phyloP scores from a whole-genome alignment of 164 flowering plant species.

The Akebia trifoliata region DNA sequence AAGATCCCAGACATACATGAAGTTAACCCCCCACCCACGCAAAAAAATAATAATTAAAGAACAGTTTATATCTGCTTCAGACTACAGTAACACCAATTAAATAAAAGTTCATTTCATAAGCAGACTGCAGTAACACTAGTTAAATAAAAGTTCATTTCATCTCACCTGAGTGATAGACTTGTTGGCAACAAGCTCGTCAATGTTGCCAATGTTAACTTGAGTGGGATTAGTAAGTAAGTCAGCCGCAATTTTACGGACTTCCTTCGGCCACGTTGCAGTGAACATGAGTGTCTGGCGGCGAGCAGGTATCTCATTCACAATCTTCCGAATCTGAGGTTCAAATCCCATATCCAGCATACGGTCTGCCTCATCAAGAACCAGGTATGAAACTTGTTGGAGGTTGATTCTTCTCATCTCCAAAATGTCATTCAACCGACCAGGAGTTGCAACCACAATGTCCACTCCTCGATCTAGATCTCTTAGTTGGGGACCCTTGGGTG shows the following conservation, averaged over 20 bases:
- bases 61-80: too few relatives aligned
- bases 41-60: not conserved
- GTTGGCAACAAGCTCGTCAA: conserved; percentile 90
- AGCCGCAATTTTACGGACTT: conserved; percentile 85
- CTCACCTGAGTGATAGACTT: conserved; percentile 86
- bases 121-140: not conserved
- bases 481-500: conserved; percentile 82
- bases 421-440: conserved; percentile 90
- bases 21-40: not conserved
- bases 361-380: conserved; percentile 93
- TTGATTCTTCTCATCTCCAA: conserved; percentile 70
- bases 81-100: not conserved
- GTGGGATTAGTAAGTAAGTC: conserved; percentile 78
- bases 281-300: conserved; percentile 91
- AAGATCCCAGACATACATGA: too few relatives aligned
- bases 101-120: not conserved
- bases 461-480: conserved; percentile 68
- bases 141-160: not conserved
- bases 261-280: conserved; percentile 97
- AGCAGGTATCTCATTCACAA: conserved; percentile 76
- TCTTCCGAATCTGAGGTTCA: conserved; percentile 89
- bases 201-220: conserved; percentile 86
- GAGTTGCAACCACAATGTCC: conserved; percentile 92
- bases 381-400: conserved; percentile 71
- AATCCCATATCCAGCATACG: conserved; percentile 99